Evolutionary conservation across 2,329 filamentous ascomycete species (phyloP), one percentile per base, ranked within the genome.

Genomic region (Colletotrichum gigasporum): DNA sequence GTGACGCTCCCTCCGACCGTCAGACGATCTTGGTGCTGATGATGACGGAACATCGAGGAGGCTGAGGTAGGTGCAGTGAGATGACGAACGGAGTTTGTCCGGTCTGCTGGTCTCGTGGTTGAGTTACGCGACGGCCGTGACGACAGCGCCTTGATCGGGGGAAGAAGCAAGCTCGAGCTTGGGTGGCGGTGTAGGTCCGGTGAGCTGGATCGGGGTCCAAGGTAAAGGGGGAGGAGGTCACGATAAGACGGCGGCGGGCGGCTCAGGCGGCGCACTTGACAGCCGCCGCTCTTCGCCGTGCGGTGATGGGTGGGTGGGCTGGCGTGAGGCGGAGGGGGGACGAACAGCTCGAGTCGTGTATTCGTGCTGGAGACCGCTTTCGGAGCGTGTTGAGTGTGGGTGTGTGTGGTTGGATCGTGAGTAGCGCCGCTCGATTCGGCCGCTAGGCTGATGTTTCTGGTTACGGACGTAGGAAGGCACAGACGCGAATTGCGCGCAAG

Each of bases 311-410:
- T 24, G 16, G 39, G 56, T 52, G 56, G 22, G 56, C 52, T 59
- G 56, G 53, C 56, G 56, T 59, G 56, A 59, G 56, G 56, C 34
- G 44, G 18, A 18, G 32, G 24, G 44, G 35, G n/a, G n/a, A n/a
- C n/a, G n/a, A n/a, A n/a, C n/a, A n/a, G 20, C 35, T 28, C 5
- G 39, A 30, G 26, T 24, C 37, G 39, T 24, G 28, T 34, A 14
- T 14, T 8, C 35, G 5, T 39, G 35, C 5, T 20, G n/a, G 2
- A 4, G 18, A 16, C 12, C 9, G 35, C 35, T 39, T 39, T 16
- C 18, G n/a, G n/a, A 39, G 35, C 12, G 9, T 39, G 9, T 5
- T 9, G 9, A 16, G 35, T 39, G n/a, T 16, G 8, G 35, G 35
- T 14, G 35, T 20, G n/a, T 37, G 39, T 16, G 39, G 47, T 51